Evolutionary conservation across 441 rosid species (phyloP), one percentile per base, ranked within the genome.

Genomic region (Capsella rubella): DNA sequence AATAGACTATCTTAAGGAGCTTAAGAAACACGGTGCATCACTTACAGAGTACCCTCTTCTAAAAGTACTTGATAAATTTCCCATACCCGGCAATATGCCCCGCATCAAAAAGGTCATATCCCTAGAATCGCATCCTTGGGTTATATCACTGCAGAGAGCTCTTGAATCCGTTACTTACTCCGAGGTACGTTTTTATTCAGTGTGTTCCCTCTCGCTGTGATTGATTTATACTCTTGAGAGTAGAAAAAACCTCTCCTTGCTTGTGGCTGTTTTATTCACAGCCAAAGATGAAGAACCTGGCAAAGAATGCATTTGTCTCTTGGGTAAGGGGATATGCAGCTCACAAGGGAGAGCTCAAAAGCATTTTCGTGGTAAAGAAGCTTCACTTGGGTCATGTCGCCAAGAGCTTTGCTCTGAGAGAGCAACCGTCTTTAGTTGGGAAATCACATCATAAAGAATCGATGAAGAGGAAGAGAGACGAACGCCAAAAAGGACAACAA

Each of bases 321-420:
- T 92, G 99, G 99, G 84, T 89, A 2, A 90, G 97, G 3, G 96
- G 98, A 67, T 95, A 87, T 82, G 86, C 97, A 32, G 95, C 97
- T 31, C 95, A 92, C 74, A 89, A 93, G 4, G 98, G 98, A 67
- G 98, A 89, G 71, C 87, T 92, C 69, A 95, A 92, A 78, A 82
- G 89, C 58, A 92, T 93, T 8, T 95, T 92, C 63, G 82, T 85
- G 82, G 91, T 91, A 75, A 93, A 95, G 87, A 92, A 86, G 64
- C 97, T 95, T 83, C 98, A 95, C 73, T 68, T 95, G 49, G 99
- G 99, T 58, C 97, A 95, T 79, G 98, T 88, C 29, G 98, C 98
- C 37, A 95, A 87, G 80, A 92, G 98, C 83, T 95, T 95, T 82
- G 98, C 95, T 25, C 67, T 95, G 78, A 89, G 86, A 82, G 97